phyloP scores from a whole-genome alignment of 257 asterid species.

The Oldenlandia corymbosa region DNA sequence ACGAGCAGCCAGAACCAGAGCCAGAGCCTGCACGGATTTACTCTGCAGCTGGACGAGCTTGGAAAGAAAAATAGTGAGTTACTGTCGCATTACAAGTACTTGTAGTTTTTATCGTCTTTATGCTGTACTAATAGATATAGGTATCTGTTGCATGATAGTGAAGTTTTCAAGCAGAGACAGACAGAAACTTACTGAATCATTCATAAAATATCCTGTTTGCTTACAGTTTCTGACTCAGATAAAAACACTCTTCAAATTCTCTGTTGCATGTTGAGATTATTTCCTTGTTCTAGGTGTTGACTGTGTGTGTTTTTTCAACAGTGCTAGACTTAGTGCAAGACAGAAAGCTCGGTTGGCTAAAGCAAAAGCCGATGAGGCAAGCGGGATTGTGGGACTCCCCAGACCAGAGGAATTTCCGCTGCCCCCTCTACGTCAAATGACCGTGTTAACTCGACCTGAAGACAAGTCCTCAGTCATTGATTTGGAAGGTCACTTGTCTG shows the following conservation, averaged over 20 bases:
- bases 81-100: not conserved
- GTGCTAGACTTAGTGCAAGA: slow-evolving; percentile 81
- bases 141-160: not conserved
- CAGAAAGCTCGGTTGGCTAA: slow-evolving; percentile 69
- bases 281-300: slow-evolving; percentile 2
- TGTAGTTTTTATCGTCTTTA: not conserved
- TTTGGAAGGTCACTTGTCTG: slow-evolving; percentile 22
- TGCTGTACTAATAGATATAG: not conserved
- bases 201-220: not conserved
- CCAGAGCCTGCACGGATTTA: slow-evolving; percentile 68
- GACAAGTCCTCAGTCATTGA: slow-evolving; percentile 36
- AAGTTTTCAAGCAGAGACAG: not conserved
- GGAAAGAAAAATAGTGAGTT: slow-evolving; percentile 85
- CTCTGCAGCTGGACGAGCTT: slow-evolving; percentile 75
- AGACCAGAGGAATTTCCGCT: slow-evolving; percentile 25
- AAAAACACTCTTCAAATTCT: not conserved
- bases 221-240: not conserved
- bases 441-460: slow-evolving; percentile 32
- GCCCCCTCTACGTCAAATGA: slow-evolving; percentile 29
- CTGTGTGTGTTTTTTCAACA: slow-evolving; percentile 25
- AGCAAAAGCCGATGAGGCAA: slow-evolving; percentile 37
- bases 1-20: slow-evolving; percentile 41
- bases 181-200: not conserved
- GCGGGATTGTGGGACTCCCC: slow-evolving; percentile 27
- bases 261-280: too few relatives aligned